Conservation (phyloP, 2,329 filamentous ascomycete species). For the Pseudogymnoascus sp. region DNA sequence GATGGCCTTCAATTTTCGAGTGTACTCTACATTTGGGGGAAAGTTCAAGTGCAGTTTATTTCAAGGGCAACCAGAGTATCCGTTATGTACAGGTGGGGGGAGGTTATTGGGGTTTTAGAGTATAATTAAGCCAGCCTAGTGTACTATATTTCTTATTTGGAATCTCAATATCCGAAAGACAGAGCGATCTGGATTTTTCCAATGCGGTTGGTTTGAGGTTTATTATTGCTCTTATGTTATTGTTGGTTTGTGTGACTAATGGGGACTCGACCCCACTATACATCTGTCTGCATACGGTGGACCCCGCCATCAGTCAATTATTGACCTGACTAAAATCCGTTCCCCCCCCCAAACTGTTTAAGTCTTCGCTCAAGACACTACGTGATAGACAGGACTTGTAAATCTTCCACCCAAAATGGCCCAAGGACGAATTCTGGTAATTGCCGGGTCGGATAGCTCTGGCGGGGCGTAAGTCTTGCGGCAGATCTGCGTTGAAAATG, state of each 20-base stretch:
- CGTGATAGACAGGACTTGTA: not conserved
- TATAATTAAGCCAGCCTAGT: not conserved
- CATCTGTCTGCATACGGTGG: not conserved
- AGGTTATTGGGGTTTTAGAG: not conserved
- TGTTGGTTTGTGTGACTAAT: not conserved
- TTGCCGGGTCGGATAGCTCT: constrained; percentile 69
- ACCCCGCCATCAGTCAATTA: not conserved
- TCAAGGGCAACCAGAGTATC: not conserved
- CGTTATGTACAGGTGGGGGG: not conserved
- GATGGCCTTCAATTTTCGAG: not conserved
- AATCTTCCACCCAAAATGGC: constrained; percentile 18
- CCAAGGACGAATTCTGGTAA: constrained; percentile 53
- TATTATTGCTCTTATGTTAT: not conserved
- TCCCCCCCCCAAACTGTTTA: not conserved
- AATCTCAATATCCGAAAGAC: not conserved
- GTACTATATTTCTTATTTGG: not conserved
- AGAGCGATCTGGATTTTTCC: not conserved
- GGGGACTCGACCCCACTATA: not conserved
- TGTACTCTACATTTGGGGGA: not conserved
- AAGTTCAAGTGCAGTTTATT: not conserved
- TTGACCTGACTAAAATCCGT: not conserved
- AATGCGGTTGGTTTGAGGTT: not conserved
- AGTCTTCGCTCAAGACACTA: not conserved
- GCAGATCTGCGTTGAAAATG: constrained; percentile 5
- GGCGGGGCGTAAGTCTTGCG: constrained; percentile 59